A percentile compares a stretch with the other conserved stretches of the same genome.
These are phyloP conservation scores for Gracilaria caudata DNA, from an alignment of 23 red algal species.

Conservation along the genomic window DNA sequence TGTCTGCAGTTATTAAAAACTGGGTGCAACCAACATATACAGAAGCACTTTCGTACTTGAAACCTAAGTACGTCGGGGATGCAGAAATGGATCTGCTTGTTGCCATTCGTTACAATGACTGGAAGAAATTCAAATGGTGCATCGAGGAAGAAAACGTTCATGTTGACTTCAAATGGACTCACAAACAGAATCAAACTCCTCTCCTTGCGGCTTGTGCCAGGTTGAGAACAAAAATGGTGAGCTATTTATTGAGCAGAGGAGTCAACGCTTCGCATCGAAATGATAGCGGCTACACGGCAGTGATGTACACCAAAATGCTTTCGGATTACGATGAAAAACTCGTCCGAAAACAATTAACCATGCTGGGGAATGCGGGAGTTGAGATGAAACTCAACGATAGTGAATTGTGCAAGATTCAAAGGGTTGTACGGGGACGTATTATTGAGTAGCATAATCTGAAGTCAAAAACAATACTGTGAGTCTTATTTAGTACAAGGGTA, in stretches of 20 bases:
- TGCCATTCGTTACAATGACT: constrained; percentile 76
- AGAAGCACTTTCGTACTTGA: constrained; percentile 64
- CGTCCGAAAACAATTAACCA: constrained; percentile 45
- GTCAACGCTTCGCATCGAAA: constrained; percentile 73
- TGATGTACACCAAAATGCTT: constrained; percentile 78
- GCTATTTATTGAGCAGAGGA: constrained; percentile 49
- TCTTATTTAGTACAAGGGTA: too few species aligned
- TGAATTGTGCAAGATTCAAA: too few species aligned
- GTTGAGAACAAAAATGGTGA: constrained; percentile 50
- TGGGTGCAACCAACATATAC: constrained; percentile 77
- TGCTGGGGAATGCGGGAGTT: constrained; percentile 55
- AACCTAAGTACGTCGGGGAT: constrained; percentile 50
- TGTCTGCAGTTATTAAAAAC: constrained; percentile 64
- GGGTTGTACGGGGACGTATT: too few species aligned
- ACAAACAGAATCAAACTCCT: constrained; percentile 81
- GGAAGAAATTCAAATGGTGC: constrained; percentile 64
- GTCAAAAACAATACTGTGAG: too few species aligned
- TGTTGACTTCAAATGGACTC: constrained; percentile 60
- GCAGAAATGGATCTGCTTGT: constrained; percentile 54
- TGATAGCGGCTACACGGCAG: constrained; percentile 63
- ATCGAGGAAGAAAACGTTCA: constrained; percentile 38
- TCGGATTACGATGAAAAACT: constrained; percentile 47
- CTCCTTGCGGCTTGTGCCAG: constrained; percentile 72
- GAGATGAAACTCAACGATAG: constrained; percentile 9
- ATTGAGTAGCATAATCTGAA: too few species aligned